Evolutionary conservation across 768 basidiomycete species (phyloP).

Genomic region (Agrocybe praecox): DNA sequence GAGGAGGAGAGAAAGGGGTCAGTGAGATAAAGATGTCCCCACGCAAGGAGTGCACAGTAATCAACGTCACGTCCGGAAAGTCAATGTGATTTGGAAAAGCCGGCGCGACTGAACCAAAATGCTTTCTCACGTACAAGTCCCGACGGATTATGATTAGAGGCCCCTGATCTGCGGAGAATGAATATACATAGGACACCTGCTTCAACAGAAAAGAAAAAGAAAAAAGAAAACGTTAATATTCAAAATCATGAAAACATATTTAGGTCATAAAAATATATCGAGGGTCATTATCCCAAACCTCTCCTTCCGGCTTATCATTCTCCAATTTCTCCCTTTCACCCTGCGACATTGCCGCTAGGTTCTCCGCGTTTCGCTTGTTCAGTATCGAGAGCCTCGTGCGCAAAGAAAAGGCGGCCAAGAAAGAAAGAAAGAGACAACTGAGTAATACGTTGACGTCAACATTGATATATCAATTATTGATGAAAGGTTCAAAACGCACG

Average conservation of each 20-base stretch:
- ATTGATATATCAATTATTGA: not conserved
- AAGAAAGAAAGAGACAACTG: conserved; percentile 48
- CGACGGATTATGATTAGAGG: too few species aligned
- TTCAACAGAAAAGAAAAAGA: not conserved
- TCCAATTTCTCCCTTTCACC: conserved; percentile 28
- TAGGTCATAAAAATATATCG: conserved; percentile 57
- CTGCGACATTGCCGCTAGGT: conserved; percentile 25
- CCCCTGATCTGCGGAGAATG: too few species aligned
- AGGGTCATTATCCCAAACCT: conserved; percentile 53
- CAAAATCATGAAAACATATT: not conserved
- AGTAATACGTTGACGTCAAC: not conserved
- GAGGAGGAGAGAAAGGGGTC: not conserved
- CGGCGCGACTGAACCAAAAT: too few species aligned
- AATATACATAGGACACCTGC: too few species aligned
- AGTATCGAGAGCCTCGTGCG: conserved; percentile 43
- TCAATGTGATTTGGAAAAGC: too few species aligned
- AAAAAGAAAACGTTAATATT: too few species aligned
- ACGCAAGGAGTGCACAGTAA: too few species aligned
- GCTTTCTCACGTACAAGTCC: too few species aligned
- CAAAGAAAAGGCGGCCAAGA: conserved; percentile 42
- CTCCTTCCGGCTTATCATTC: conserved; percentile 22
- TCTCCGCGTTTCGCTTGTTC: conserved; percentile 41
- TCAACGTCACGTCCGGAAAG: too few species aligned
- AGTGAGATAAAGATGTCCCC: too few species aligned
- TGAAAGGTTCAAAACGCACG: conserved; percentile 27